Percentiles rank a stretch among this genome's conserved stretches.
Conservation (phyloP, 352 stramenopile species). For the Phytopythium sindhum region DNA sequence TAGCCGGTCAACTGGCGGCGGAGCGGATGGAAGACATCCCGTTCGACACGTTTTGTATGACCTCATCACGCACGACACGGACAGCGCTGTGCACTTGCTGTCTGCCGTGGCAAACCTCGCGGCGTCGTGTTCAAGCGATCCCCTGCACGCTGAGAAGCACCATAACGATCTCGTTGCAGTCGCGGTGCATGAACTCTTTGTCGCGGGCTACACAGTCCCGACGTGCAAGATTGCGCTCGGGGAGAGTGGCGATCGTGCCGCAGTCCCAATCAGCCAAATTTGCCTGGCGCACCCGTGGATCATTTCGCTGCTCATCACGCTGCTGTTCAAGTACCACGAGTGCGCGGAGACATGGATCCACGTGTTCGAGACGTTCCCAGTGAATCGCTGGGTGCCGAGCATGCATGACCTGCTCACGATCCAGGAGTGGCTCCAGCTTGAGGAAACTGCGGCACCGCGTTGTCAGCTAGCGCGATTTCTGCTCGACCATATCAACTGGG, state of each 20-base stretch:
- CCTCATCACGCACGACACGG: conserved; percentile 55
- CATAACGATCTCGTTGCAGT: conserved; percentile 45
- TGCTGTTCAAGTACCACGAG: conserved; percentile 78
- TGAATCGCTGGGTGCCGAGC: conserved; percentile 80
- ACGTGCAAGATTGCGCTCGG: conserved; percentile 41
- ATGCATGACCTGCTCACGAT: conserved; percentile 60
- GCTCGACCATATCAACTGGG: conserved; percentile 84
- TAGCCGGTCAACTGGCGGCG: conserved; percentile 25
- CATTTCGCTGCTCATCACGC: conserved; percentile 53
- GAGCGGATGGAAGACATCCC: conserved; percentile 23
- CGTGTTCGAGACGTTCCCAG: conserved; percentile 82
- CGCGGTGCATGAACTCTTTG: conserved; percentile 66
- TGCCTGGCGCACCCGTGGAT: conserved; percentile 59
- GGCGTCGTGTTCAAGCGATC: conserved; percentile 22
- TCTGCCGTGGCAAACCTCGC: conserved; percentile 61
- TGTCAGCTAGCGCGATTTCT: conserved; percentile 70
- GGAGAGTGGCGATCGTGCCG: conserved; percentile 45
- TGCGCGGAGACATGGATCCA: conserved; percentile 77
- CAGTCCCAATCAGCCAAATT: conserved; percentile 53
- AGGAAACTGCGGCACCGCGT: conserved; percentile 57
- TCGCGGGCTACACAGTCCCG: conserved; percentile 51
- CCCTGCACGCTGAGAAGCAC: conserved; percentile 13
- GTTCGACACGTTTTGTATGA: conserved; percentile 51
- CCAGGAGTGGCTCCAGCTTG: conserved; percentile 80
- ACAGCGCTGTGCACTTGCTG: conserved; percentile 69